These are phyloP conservation scores for Ogataea henricii DNA, from an alignment of 805 yeast genomes.

Conservation along the genomic window DNA sequence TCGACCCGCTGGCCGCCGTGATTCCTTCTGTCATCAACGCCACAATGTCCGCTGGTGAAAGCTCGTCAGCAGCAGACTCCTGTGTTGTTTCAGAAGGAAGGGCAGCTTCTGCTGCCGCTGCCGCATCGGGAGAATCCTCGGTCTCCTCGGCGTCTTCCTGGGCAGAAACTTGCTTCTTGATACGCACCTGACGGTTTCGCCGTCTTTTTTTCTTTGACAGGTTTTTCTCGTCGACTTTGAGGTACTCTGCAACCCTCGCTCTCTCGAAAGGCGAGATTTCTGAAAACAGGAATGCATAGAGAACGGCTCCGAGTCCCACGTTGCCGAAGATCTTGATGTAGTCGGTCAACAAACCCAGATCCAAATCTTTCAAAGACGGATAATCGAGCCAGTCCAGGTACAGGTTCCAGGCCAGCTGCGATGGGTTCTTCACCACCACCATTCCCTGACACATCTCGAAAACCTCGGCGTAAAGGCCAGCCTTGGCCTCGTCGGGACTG, in stretches of 20 bases:
- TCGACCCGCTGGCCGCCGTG: slow-evolving; percentile 38
- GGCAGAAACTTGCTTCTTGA: slow-evolving; percentile 12
- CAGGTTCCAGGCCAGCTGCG: slow-evolving; percentile 68
- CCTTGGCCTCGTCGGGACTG: slow-evolving; percentile 49
- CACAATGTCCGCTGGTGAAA: slow-evolving; percentile 41
- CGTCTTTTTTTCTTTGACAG: slow-evolving; percentile 18
- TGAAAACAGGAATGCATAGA: slow-evolving; percentile 66
- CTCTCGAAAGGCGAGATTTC: slow-evolving; percentile 65
- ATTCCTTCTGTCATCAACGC: slow-evolving; percentile 43
- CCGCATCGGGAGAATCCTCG: slow-evolving; percentile 13
- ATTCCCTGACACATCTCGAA: slow-evolving; percentile 66
- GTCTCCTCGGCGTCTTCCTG: slow-evolving; percentile 25
- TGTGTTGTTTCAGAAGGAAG: too few relatives aligned
- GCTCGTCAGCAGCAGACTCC: slow-evolving; percentile 15
- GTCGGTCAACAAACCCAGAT: slow-evolving; percentile 45
- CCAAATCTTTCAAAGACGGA: slow-evolving; percentile 48
- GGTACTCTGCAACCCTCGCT: slow-evolving; percentile 26
- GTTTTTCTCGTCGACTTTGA: slow-evolving; percentile 18
- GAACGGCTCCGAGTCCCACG: slow-evolving; percentile 57
- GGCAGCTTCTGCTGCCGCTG: slow-evolving; percentile 19
- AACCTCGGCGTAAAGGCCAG: slow-evolving; percentile 42
- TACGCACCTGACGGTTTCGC: slow-evolving; percentile 13
- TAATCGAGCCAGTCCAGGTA: slow-evolving; percentile 75
- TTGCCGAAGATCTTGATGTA: slow-evolving; percentile 58
- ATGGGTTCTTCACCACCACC: slow-evolving; percentile 64